These are phyloP conservation scores for Fusarium pseudocircinatum DNA, from an alignment of 2,329 filamentous ascomycete genomes.

Conservation along the genomic window DNA sequence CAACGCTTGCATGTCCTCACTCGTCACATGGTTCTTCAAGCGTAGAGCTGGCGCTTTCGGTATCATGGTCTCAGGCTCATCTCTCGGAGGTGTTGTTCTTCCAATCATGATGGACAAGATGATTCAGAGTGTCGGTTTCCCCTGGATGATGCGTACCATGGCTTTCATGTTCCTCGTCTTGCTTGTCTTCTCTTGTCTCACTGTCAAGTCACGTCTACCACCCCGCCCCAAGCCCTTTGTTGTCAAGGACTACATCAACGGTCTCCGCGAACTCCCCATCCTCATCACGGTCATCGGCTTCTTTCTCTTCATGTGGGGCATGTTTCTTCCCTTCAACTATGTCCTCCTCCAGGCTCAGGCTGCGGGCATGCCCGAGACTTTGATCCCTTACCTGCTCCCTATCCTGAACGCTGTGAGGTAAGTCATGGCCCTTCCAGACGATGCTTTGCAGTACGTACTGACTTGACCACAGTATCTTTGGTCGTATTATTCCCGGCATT, in stretches of 20 bases:
- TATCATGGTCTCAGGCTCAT: slow-evolving; percentile 63
- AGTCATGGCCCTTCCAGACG: slow-evolving; percentile 16
- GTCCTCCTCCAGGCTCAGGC: slow-evolving; percentile 58
- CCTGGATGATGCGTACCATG: slow-evolving; percentile 59
- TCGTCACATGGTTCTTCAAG: slow-evolving; percentile 63
- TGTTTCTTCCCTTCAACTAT: slow-evolving; percentile 66
- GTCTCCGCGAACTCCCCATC: slow-evolving; percentile 58
- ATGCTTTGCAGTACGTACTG: not conserved
- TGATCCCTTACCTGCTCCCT: slow-evolving; percentile 59
- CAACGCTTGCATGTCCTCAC: slow-evolving; percentile 53
- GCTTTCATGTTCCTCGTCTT: slow-evolving; percentile 57
- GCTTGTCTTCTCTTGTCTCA: slow-evolving; percentile 48
- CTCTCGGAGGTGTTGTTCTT: slow-evolving; percentile 65
- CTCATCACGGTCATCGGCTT: slow-evolving; percentile 54
- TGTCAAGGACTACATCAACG: slow-evolving; percentile 56
- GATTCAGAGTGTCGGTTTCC: slow-evolving; percentile 56
- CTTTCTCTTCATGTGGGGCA: slow-evolving; percentile 66
- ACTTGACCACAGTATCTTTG: slow-evolving; percentile 53
- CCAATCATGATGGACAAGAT: slow-evolving; percentile 69
- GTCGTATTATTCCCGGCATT: slow-evolving; percentile 62
- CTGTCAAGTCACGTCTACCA: slow-evolving; percentile 52
- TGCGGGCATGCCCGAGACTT: slow-evolving; percentile 52
- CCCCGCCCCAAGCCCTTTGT: slow-evolving; percentile 57
- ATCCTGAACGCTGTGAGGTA: slow-evolving; percentile 67
- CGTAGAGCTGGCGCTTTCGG: slow-evolving; percentile 64